These are phyloP conservation scores for Lathyrus sativus DNA, from an alignment of 306 rosid species.

Conservation along the genomic window DNA sequence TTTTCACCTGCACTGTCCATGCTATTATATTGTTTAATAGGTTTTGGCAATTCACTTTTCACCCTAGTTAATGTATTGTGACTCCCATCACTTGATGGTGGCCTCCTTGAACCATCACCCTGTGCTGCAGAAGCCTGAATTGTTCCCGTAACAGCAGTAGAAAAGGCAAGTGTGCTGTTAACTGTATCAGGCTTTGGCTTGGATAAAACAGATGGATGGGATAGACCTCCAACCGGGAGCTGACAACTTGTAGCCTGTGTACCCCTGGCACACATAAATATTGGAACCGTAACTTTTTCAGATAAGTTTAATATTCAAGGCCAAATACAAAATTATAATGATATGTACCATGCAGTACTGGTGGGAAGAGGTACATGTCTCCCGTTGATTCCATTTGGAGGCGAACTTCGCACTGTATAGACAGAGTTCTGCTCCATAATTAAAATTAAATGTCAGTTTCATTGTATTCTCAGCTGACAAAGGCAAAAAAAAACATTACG, in stretches of 20 bases:
- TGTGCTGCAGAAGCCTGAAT: constrained; percentile 48
- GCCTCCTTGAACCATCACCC: constrained; percentile 56
- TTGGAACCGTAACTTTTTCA: constrained; percentile 17
- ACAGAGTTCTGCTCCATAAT: constrained; percentile 55
- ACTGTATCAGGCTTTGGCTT: constrained; percentile 62
- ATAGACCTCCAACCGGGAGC: constrained; percentile 47
- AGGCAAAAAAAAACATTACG: constrained; percentile 21
- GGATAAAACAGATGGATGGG: constrained; percentile 56
- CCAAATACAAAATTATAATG: constrained; percentile 33
- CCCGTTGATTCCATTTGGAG: constrained; percentile 80
- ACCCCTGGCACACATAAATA: constrained; percentile 60
- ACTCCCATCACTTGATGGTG: constrained; percentile 52
- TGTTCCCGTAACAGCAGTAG: constrained; percentile 62
- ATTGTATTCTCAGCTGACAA: not conserved
- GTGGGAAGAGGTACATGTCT: constrained; percentile 71
- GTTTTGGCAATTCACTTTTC: constrained; percentile 53
- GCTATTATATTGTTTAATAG: constrained; percentile 54
- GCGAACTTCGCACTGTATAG: constrained; percentile 59
- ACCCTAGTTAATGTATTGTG: constrained; percentile 44
- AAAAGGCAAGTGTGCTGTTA: constrained; percentile 50
- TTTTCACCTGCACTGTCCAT: constrained; percentile 58
- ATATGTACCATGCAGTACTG: constrained; percentile 75
- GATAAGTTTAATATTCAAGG: constrained; percentile 31
- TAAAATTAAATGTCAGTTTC: constrained; percentile 33
- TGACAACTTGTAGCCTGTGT: constrained; percentile 67